Evolutionary conservation across 805 yeast species (phyloP), one percentile per base, ranked within the genome.

Genomic region (Starmerella vaccinii): DNA sequence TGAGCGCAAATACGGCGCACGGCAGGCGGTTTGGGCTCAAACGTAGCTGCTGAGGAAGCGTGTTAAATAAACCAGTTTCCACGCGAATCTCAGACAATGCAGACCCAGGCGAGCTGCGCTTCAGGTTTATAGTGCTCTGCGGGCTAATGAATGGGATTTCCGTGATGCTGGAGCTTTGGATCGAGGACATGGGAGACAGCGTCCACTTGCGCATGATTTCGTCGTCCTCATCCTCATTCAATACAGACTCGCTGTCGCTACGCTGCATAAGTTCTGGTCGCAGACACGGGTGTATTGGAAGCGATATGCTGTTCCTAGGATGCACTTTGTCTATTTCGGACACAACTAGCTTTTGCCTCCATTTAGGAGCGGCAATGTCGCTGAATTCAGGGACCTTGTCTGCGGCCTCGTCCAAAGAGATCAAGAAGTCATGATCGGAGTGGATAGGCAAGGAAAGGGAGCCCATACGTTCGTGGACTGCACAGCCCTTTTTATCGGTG

Each of bases 1-100:
- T 90, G 1, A 53, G 41, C 1, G 49, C 47, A 23, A 53, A 53
- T 1, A 50, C 26, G 0, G 49, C 55, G 34, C 55, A 55, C 2
- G 54, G 54, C 2, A 21, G 12, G 2, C 21, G n/a, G 4, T 30
- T 19, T 2, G 48, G 19, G 2, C 50, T 35, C 16, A 49, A 9
- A 4, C 50, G 33, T 7, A 49, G 33, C 2, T 21, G 7, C 2
- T n/a, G 33, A 9, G 55, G 51, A 3, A 52, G 15, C 8, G 32
- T n/a, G 5, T 45, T 43, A 2, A 49, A 6, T n/a, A 54, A 42
- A 4, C 57, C 55, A 4, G 23, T 29, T 10, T 49, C 51, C 1
- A 54, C 57, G n/a, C 18, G 24, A 6, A 52, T 27, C 21, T 19
- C 26, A 5, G 16, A 18, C 5, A 1, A 2, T 5, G 27, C 37